These are phyloP conservation scores for Allium sativum DNA, from an alignment of 106 monocot species.

Conservation along the genomic window DNA sequence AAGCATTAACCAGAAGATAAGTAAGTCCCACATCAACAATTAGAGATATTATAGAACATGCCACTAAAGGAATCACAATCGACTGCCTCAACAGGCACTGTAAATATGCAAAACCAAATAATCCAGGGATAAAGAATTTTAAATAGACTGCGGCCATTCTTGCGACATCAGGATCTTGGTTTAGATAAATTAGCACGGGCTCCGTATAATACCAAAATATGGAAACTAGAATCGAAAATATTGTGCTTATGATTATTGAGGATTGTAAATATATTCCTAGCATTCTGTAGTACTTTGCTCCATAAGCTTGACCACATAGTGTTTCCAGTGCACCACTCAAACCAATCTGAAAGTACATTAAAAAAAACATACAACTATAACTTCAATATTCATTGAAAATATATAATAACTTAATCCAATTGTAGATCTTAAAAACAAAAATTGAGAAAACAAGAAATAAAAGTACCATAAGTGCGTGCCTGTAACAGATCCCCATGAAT, in stretches of 20 bases:
- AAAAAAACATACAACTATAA: background rate
- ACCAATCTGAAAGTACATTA: slow-evolving; percentile 37
- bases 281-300: slow-evolving; percentile 50
- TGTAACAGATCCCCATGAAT: slow-evolving; percentile 73
- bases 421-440: background rate
- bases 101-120: slow-evolving; percentile 51
- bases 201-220: slow-evolving; percentile 58
- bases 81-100: slow-evolving; percentile 67
- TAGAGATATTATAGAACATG: slow-evolving; percentile 43
- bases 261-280: slow-evolving; percentile 75
- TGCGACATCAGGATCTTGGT: slow-evolving; percentile 54
- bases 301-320: slow-evolving; percentile 72
- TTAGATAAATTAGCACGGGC: slow-evolving; percentile 37
- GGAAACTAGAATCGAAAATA: slow-evolving; percentile 35
- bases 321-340: slow-evolving; percentile 77
- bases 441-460: background rate
- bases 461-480: slow-evolving; percentile 54
- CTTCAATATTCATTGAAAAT: background rate
- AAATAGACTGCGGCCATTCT: slow-evolving; percentile 44
- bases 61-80: slow-evolving; percentile 40
- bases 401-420: background rate
- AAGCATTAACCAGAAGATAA: slow-evolving; percentile 5
- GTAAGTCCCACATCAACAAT: slow-evolving; percentile 34
- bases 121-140: slow-evolving; percentile 49
- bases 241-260: slow-evolving; percentile 32